A percentile compares a stretch with the other conserved stretches of the same genome.
Conservation (phyloP, 345 rosid genomes). For the Zanthoxylum bungeanum region DNA sequence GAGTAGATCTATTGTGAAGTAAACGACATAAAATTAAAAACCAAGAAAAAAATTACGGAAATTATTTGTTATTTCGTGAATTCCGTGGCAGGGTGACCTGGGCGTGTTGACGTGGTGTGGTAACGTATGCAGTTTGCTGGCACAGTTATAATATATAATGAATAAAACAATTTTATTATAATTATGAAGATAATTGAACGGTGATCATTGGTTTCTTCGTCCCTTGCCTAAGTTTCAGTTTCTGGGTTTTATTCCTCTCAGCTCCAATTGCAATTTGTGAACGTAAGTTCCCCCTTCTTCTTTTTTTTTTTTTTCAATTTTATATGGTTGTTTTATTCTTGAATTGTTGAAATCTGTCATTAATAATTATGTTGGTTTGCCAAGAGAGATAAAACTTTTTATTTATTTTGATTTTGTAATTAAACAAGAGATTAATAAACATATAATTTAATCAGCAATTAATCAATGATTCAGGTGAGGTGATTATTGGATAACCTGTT, state of each 20-base stretch:
- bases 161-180: neutral
- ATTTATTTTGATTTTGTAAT: neutral
- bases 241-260: neutral
- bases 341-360: neutral
- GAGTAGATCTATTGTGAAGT: neutral
- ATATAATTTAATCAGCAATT: too few species aligned
- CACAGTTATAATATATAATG: neutral
- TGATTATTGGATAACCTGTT: neutral
- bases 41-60: neutral
- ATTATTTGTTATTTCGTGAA: neutral
- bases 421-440: neutral
- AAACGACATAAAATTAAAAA: neutral
- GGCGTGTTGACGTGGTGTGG: neutral
- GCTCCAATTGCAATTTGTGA: neutral
- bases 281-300: neutral
- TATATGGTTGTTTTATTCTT: neutral
- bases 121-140: neutral
- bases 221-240: neutral
- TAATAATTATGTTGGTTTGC: neutral
- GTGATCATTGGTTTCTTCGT: neutral
- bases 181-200: neutral
- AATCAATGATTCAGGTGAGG: too few species aligned
- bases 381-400: conserved; percentile 2
- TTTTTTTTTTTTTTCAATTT: too few species aligned
- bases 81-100: neutral